Percentiles rank a stretch among this genome's conserved stretches.
phyloP scores from a whole-genome alignment of 2,329 filamentous ascomycete genomes.

The Pochonia chlamydosporia region DNA sequence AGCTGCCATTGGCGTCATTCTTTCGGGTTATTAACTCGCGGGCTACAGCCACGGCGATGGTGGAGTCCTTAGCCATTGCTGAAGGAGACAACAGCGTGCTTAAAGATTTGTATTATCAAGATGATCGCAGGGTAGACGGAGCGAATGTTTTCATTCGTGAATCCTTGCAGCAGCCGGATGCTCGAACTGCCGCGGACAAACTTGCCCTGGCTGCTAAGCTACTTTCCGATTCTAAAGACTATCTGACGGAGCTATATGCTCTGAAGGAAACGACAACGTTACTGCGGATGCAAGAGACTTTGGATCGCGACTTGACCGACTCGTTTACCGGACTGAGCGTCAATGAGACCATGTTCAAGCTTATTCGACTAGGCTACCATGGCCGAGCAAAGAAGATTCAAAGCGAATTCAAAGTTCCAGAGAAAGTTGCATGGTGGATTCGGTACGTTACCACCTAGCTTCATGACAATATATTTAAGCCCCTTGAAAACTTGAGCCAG shows the following conservation, averaged over 20 bases:
- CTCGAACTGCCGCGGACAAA: conserved; percentile 72
- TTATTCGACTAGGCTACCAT: conserved; percentile 75
- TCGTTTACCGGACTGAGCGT: conserved; percentile 78
- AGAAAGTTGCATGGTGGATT: conserved; percentile 86
- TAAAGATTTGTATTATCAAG: conserved; percentile 96
- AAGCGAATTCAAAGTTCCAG: conserved; percentile 86
- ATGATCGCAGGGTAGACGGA: conserved; percentile 83
- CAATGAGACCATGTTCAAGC: conserved; percentile 86
- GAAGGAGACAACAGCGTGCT: conserved; percentile 72
- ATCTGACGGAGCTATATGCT: conserved; percentile 64
- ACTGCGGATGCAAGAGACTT: conserved; percentile 76
- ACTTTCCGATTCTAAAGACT: conserved; percentile 77
- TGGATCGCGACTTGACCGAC: conserved; percentile 77
- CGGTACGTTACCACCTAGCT: too few relatives aligned
- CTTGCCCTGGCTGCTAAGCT: conserved; percentile 80
- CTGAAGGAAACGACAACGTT: conserved; percentile 77
- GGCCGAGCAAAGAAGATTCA: conserved; percentile 84
- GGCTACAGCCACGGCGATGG: conserved; percentile 79
- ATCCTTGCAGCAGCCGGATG: conserved; percentile 66
- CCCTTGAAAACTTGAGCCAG: too few relatives aligned
- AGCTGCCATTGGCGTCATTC: conserved; percentile 83
- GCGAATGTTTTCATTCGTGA: conserved; percentile 83
- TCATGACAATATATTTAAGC: too few relatives aligned
- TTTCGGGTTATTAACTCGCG: conserved; percentile 86
- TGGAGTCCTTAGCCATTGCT: conserved; percentile 71